Evolutionary conservation across 345 rosid genomes (phyloP).

Genomic region (Syzygium aqueum): DNA sequence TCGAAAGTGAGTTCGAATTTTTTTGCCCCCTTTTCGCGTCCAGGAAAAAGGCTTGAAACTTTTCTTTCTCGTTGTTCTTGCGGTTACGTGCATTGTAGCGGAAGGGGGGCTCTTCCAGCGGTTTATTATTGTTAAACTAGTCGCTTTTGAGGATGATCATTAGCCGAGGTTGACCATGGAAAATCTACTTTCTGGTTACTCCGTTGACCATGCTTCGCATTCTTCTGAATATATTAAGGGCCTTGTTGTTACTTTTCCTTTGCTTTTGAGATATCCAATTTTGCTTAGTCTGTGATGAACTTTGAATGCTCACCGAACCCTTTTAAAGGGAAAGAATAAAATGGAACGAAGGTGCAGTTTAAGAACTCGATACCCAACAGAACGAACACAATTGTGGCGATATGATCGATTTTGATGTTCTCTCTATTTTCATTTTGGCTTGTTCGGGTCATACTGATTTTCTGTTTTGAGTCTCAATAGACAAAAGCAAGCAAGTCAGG

Average conservation of each 20-base stretch:
- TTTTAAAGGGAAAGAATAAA: not conserved
- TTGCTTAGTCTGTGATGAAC: not conserved
- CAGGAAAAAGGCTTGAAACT: not conserved
- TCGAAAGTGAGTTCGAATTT: constrained; percentile 34
- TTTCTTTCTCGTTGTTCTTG: not conserved
- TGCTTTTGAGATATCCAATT: not conserved
- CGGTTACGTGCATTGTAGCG: not conserved
- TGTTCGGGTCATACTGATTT: not conserved
- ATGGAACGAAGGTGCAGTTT: not conserved
- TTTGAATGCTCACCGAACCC: not conserved
- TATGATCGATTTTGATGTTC: not conserved
- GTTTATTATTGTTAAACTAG: not conserved
- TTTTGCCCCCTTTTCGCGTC: not conserved
- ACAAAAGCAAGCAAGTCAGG: not conserved
- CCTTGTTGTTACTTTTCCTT: not conserved
- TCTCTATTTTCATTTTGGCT: not conserved
- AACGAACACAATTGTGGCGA: not conserved
- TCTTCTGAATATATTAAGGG: not conserved
- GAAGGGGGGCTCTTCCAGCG: not conserved
- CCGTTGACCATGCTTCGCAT: not conserved
- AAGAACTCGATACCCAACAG: not conserved
- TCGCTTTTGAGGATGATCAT: not conserved
- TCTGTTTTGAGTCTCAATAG: not conserved
- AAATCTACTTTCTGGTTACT: not conserved
- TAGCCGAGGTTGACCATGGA: not conserved